Evolutionary conservation across 805 yeast genomes (phyloP).

Genomic region (Pichia sporocuriosa): DNA sequence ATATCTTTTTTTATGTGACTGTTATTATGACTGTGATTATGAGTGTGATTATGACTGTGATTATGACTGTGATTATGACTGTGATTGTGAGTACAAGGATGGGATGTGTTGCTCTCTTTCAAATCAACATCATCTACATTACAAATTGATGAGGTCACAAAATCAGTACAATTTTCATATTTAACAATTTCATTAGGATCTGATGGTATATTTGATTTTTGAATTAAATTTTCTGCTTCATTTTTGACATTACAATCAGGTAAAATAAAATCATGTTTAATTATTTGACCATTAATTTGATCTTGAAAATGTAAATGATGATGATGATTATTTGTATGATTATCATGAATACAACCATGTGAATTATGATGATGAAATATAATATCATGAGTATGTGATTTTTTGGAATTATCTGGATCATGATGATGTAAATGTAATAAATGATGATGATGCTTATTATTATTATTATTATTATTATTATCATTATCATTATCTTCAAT

Average conservation of each 20-base stretch:
- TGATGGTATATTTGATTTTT: not conserved
- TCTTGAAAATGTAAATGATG: constrained; percentile 29
- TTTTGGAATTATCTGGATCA: constrained; percentile 7
- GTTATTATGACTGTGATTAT: too few relatives aligned
- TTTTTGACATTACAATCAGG: constrained; percentile 17
- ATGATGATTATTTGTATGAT: constrained; percentile 20
- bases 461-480: too few relatives aligned
- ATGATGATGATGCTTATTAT: constrained; percentile 14
- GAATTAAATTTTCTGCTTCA: not conserved
- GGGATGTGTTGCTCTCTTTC: too few relatives aligned
- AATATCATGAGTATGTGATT: constrained; percentile 15
- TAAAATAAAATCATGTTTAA: constrained; percentile 26
- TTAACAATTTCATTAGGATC: too few relatives aligned
- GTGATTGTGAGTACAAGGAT: not conserved
- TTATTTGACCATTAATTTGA: constrained; percentile 19
- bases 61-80: not conserved
- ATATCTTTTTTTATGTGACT: too few relatives aligned
- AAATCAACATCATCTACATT: not conserved
- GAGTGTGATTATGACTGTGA: not conserved
- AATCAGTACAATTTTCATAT: constrained; percentile 9
- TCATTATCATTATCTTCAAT: not conserved
- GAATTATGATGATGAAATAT: constrained; percentile 15
- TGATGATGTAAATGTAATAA: constrained; percentile 15
- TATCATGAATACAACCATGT: constrained; percentile 3
- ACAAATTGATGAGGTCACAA: constrained; percentile 11